These are phyloP conservation scores for Russula sp. DNA, from an alignment of 768 basidiomycete species.

Conservation along the genomic window DNA sequence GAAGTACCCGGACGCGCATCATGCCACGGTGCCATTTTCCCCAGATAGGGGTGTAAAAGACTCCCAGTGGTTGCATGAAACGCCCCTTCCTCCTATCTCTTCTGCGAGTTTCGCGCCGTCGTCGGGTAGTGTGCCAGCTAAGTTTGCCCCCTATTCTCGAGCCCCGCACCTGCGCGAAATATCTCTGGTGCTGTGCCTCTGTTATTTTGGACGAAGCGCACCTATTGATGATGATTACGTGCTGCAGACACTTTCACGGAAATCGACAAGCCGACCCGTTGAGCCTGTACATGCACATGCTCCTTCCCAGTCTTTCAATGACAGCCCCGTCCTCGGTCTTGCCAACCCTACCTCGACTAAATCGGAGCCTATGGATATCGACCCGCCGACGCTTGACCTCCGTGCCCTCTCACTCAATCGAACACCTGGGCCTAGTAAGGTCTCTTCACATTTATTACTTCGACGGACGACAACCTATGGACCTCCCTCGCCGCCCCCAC, in stretches of 20 bases:
- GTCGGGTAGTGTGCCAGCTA: neutral
- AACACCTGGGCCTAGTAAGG: neutral
- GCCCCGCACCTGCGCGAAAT: neutral
- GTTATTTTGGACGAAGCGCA: neutral
- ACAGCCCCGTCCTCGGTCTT: too few relatives aligned
- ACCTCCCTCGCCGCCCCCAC: too few relatives aligned
- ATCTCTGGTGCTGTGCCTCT: neutral
- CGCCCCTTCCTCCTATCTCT: neutral
- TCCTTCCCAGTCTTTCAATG: neutral
- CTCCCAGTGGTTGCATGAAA: neutral
- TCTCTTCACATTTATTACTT: neutral
- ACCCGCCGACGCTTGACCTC: slow-evolving; percentile 16
- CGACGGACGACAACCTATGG: neutral
- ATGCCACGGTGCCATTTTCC: too few relatives aligned
- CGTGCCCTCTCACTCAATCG: slow-evolving; percentile 11
- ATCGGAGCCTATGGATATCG: slow-evolving; percentile 9
- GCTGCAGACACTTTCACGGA: neutral
- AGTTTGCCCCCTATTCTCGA: neutral
- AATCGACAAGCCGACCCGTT: neutral
- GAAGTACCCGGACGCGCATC: neutral
- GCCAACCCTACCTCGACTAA: neutral
- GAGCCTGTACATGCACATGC: neutral
- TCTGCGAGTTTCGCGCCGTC: neutral
- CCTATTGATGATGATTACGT: too few relatives aligned
- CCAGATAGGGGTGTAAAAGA: neutral